phyloP scores from a whole-genome alignment of 2,329 filamentous ascomycete genomes.

The Alternaria gaisen region DNA sequence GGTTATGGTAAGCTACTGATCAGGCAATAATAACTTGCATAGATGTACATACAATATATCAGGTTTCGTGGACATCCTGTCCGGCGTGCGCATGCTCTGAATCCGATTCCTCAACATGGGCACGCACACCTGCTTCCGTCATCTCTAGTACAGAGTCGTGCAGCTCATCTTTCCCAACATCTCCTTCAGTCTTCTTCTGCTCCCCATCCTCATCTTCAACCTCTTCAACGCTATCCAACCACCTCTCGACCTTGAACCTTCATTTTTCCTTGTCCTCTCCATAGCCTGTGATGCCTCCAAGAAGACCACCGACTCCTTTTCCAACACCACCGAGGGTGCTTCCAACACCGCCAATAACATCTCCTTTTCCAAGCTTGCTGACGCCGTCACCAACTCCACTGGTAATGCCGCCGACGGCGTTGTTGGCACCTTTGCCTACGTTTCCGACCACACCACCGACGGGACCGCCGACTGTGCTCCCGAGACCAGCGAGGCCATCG shows the following conservation, averaged over 20 bases:
- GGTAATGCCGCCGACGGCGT: constrained; percentile 53
- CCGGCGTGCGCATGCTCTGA: neutral
- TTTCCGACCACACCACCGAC: constrained; percentile 54
- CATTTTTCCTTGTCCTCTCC: constrained; percentile 32
- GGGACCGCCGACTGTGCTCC: constrained; percentile 49
- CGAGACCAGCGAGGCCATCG: constrained; percentile 51
- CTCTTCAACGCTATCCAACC: constrained; percentile 13
- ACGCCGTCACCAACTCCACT: constrained; percentile 57
- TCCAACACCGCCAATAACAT: constrained; percentile 55
- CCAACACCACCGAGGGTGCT: constrained; percentile 54
- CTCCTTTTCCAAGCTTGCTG: constrained; percentile 55
- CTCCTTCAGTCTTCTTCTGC: neutral
- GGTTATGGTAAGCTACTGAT: neutral
- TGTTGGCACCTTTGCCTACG: constrained; percentile 53
- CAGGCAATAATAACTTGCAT: neutral
- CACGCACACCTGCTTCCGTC: neutral
- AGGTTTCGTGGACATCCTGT: neutral
- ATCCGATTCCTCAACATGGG: neutral
- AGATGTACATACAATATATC: neutral
- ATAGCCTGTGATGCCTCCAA: constrained; percentile 43
- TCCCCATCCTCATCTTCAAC: neutral
- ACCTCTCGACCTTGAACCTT: constrained; percentile 25
- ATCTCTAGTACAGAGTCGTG: neutral
- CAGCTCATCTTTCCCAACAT: neutral
- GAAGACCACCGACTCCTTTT: constrained; percentile 48